Conservation (phyloP, 192 early-diverging fungal species). For the Backusella circina region DNA sequence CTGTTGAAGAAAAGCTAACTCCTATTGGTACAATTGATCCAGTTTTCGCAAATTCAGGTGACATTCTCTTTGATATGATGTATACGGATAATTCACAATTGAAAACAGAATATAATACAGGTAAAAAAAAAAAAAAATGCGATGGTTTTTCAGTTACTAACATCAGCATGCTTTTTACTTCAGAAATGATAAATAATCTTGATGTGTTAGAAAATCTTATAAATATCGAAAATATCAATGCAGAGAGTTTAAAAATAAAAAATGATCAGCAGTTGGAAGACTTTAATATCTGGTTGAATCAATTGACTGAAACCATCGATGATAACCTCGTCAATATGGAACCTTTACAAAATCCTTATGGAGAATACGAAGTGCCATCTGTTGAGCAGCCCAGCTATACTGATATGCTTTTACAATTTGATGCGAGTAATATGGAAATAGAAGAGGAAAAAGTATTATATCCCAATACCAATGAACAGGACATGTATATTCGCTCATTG, state of each 20-base stretch:
- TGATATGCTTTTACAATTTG: slow-evolving; percentile 8
- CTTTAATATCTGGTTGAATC: slow-evolving; percentile 20
- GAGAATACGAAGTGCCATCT: not conserved
- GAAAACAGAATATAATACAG: slow-evolving; percentile 23
- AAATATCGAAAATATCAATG: not conserved
- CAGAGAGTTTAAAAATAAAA: slow-evolving; percentile 1
- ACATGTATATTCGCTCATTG: slow-evolving; percentile 13
- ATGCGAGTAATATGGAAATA: not conserved
- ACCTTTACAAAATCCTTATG: not conserved
- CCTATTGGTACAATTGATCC: slow-evolving; percentile 2
- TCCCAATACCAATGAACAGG: not conserved
- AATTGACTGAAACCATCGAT: slow-evolving; percentile 14
- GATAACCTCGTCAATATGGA: not conserved
- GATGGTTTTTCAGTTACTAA: not conserved
- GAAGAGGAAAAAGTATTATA: not conserved
- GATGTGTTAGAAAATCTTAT: slow-evolving; percentile 9
- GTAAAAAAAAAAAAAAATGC: not conserved
- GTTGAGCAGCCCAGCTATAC: not conserved
- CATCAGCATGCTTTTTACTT: not conserved
- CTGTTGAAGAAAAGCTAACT: not conserved
- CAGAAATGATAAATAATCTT: slow-evolving; percentile 13
- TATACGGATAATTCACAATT: not conserved
- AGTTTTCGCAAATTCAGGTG: not conserved
- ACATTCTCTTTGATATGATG: not conserved
- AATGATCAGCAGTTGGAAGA: slow-evolving; percentile 3